Conservation (phyloP, 129 eudicot species). For the Saposhnikovia divaricata region DNA sequence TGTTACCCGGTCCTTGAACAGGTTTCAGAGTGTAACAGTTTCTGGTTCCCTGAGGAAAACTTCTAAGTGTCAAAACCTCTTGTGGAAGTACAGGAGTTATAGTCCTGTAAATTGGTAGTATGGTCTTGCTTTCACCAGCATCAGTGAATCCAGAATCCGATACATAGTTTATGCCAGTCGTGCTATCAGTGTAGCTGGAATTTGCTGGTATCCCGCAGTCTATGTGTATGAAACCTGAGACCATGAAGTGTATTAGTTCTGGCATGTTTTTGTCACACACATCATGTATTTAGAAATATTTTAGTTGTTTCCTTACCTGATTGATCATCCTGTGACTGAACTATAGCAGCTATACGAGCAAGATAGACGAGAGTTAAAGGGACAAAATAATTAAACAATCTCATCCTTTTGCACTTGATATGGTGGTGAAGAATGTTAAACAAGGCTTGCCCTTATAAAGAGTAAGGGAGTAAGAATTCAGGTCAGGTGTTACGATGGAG, state of each 20-base stretch:
- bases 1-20: background rate
- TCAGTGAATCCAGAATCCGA: background rate
- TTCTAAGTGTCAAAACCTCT: background rate
- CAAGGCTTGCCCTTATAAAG: no score
- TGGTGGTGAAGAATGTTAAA: no score
- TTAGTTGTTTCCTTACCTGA: background rate
- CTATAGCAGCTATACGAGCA: background rate
- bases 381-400: no score
- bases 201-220: background rate
- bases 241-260: background rate
- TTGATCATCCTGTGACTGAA: background rate
- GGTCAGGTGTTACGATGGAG: no score
- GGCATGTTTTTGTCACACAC: background rate
- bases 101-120: background rate
- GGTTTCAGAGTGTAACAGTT: constrained; percentile 5
- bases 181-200: background rate
- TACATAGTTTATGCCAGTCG: background rate
- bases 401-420: background rate
- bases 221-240: background rate
- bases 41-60: background rate
- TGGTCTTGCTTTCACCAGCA: background rate
- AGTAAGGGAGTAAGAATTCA: no score
- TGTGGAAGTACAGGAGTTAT: background rate
- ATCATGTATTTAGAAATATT: no score
- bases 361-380: background rate